Conservation (phyloP, 108 stramenopile genomes). For the Stephanodiscus minutulus region DNA sequence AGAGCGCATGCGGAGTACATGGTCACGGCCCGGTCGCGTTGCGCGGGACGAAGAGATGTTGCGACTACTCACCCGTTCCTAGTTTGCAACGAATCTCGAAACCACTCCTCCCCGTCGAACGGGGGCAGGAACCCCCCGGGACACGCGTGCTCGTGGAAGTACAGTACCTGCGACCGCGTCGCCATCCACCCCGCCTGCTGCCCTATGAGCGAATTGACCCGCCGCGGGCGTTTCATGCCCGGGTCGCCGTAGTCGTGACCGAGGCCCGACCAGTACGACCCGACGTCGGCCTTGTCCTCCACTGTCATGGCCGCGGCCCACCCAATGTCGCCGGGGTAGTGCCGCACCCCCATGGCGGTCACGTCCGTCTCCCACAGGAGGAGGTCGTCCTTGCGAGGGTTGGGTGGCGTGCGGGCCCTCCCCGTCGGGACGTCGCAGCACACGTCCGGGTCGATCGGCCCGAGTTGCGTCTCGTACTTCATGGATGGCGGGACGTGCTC, state of each 20-base stretch:
- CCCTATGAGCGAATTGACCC: conserved; percentile 50
- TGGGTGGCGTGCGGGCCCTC: conserved; percentile 30
- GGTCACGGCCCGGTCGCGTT: too few relatives aligned
- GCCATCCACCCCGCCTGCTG: conserved; percentile 87
- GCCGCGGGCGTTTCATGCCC: conserved; percentile 38
- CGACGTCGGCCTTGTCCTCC: conserved; percentile 47
- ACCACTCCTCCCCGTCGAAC: conserved; percentile 57
- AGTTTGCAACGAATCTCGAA: conserved; percentile 63
- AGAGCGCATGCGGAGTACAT: too few relatives aligned
- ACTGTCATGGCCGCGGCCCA: conserved; percentile 53
- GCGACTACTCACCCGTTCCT: conserved; percentile 49
- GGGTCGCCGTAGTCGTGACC: conserved; percentile 44
- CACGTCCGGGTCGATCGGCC: conserved; percentile 56
- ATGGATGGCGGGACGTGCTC: conserved; percentile 15
- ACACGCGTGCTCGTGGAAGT: conserved; percentile 66
- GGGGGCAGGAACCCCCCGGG: conserved; percentile 72
- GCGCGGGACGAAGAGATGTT: too few relatives aligned
- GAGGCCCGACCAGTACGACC: conserved; percentile 74
- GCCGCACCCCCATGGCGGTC: conserved; percentile 56
- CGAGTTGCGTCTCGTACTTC: conserved; percentile 25
- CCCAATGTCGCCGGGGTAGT: conserved; percentile 55
- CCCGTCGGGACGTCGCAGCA: conserved; percentile 70
- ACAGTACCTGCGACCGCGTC: conserved; percentile 63
- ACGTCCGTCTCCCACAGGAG: conserved; percentile 79
- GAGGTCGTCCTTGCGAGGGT: conserved; percentile 59